Evolutionary conservation across 139 green algal species (phyloP).

Genomic region (Picochlorum sp.): DNA sequence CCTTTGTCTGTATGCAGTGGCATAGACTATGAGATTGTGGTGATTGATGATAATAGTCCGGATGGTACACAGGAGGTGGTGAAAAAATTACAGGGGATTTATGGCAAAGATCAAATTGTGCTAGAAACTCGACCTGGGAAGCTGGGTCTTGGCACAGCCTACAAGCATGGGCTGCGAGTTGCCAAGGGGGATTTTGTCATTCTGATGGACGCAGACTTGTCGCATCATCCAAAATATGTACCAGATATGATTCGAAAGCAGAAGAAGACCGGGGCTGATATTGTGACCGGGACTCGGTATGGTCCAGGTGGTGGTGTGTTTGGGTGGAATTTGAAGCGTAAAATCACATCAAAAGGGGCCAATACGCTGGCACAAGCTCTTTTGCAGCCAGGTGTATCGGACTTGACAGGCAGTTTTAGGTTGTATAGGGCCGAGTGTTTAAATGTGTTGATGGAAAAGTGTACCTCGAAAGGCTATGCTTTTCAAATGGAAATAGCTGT

Average conservation of each 20-base stretch:
- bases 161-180: constrained; percentile 55
- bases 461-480: constrained; percentile 53
- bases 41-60: constrained; percentile 90
- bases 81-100: constrained; percentile 40
- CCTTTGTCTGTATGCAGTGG: constrained; percentile 14
- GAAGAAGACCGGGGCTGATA: constrained; percentile 46
- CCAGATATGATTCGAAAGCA: constrained; percentile 42
- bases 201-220: constrained; percentile 96
- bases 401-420: constrained; percentile 89
- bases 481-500: constrained; percentile 99
- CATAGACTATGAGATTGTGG: constrained; percentile 72
- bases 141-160: constrained; percentile 71
- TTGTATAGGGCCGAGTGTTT: constrained; percentile 68
- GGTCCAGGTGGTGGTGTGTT: constrained; percentile 62
- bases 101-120: constrained; percentile 44
- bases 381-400: constrained; percentile 55
- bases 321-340: constrained; percentile 81
- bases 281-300: constrained; percentile 89
- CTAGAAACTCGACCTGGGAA: constrained; percentile 56
- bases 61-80: constrained; percentile 82
- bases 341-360: constrained; percentile 80
- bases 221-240: constrained; percentile 86
- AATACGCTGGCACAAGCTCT: constrained; percentile 80
- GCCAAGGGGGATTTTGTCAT: constrained; percentile 70
- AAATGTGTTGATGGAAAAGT: constrained; percentile 31